Evolutionary conservation across 495 filamentous ascomycete genomes (phyloP), one percentile per base, ranked within the genome.

Genomic region (Podospora anserina): DNA sequence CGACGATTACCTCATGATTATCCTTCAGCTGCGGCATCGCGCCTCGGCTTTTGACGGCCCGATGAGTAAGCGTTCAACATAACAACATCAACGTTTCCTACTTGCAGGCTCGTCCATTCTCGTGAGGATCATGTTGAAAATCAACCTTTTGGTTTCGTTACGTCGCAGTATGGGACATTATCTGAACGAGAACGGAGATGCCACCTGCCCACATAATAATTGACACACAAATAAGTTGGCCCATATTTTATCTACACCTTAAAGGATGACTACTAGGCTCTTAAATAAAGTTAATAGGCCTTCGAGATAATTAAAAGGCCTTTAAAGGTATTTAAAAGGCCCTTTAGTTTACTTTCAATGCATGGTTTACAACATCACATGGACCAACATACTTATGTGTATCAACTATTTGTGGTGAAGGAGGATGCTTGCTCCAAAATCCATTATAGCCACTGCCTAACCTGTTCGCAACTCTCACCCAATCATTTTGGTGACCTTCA

Each of bases 1-100:
- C 15, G 61, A 60, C 53, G 65, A 63, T 73, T 72, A 69, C 64
- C 65, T 70, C 26, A 65, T 66, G 60, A 61, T 32, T 68, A 34
- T 20, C 26, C n/a, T 27, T 44, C 5, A 32, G 32, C 34, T 58
- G 23, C n/a, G n/a, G 55, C n/a, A 26, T 58, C 55, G 55, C 55
- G 55, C 13, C 23, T 58, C 55, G 55, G 55, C 55, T 58, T 58
- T 58, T n/a, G 23, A 26, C 23, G 55, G 55, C 5, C 19, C 11
- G 30, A 32, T 68, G 54, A 60, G 19, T 60, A 61, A 64, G 61
- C 67, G 54, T 58, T 58, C 55, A 58, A 26, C 55, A 20, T 58
- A 32, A 32, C 55, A 58, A 58, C 55, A 20, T 58, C 55, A 58
- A 23, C 19, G 13, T 11, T 13, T 16, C 2, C 15, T 49, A 16